Evolutionary conservation across 768 basidiomycete genomes (phyloP).

Genomic region (Daedaleopsis nitida): DNA sequence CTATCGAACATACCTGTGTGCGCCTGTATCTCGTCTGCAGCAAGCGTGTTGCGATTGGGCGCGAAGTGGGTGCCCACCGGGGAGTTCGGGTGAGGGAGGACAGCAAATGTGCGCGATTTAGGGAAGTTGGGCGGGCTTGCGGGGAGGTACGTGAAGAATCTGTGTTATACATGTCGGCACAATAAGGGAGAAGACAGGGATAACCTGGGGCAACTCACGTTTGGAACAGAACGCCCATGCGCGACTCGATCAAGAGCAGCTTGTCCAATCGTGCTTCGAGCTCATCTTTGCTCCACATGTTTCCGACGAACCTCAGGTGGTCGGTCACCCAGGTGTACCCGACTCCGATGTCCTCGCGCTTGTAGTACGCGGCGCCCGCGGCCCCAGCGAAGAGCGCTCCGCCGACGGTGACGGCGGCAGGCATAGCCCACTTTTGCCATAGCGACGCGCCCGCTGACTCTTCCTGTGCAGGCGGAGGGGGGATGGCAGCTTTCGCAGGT

Average conservation of each 20-base stretch:
- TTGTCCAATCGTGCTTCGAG: constrained; percentile 63
- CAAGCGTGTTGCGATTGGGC: constrained; percentile 65
- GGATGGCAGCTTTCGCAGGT: constrained; percentile 20
- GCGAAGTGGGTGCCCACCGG: constrained; percentile 54
- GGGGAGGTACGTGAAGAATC: constrained; percentile 82
- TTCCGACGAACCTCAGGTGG: constrained; percentile 88
- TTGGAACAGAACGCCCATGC: constrained; percentile 68
- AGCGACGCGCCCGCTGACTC: constrained; percentile 29
- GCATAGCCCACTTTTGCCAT: constrained; percentile 65
- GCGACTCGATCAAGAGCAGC: constrained; percentile 60
- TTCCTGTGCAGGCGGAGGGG: constrained; percentile 11
- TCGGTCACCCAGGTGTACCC: constrained; percentile 79
- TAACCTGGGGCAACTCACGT: constrained; percentile 49
- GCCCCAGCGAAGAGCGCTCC: constrained; percentile 79
- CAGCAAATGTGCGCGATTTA: constrained; percentile 71
- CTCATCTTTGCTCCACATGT: constrained; percentile 75
- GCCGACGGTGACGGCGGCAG: constrained; percentile 70
- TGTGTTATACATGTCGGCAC: constrained; percentile 32
- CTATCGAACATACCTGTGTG: constrained; percentile 89
- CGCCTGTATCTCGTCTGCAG: constrained; percentile 77
- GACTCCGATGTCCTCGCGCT: constrained; percentile 69
- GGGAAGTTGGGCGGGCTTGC: constrained; percentile 59
- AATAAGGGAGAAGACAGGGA: not conserved
- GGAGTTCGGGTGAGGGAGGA: constrained; percentile 63
- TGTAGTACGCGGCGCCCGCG: constrained; percentile 82